Conservation (phyloP, 768 basidiomycete species). For the Suillus hirtellus region DNA sequence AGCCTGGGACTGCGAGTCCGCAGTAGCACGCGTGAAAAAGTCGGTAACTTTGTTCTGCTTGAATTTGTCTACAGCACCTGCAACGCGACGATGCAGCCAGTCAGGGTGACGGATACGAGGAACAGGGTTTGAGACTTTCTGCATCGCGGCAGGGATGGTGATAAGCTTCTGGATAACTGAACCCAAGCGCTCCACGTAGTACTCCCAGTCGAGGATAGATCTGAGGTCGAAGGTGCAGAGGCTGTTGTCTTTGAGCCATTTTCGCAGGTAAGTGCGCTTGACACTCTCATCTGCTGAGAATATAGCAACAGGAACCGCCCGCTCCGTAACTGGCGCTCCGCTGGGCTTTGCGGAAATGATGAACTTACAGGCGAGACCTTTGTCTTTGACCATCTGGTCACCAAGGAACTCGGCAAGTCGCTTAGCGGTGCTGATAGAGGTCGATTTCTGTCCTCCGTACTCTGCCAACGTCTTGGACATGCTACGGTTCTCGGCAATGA, state of each 20-base stretch:
- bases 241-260: slow-evolving; percentile 95
- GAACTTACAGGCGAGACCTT: slow-evolving; percentile 97
- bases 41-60: slow-evolving; percentile 97
- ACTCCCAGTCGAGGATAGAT: slow-evolving; percentile 95
- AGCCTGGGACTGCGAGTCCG: slow-evolving; percentile 14
- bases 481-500: slow-evolving; percentile 97
- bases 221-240: slow-evolving; percentile 87
- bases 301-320: slow-evolving; percentile 95
- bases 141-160: slow-evolving; percentile 98
- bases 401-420: slow-evolving; percentile 96
- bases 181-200: slow-evolving; percentile 96
- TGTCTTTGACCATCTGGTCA: slow-evolving; percentile 99
- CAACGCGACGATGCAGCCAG: slow-evolving; percentile 92
- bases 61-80: slow-evolving; percentile 90
- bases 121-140: slow-evolving; percentile 95
- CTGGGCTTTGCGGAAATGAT: slow-evolving; percentile 94
- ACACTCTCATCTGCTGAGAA: slow-evolving; percentile 94
- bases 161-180: slow-evolving; percentile 99
- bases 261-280: slow-evolving; percentile 87
- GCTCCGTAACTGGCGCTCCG: slow-evolving; percentile 94
- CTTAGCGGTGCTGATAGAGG: slow-evolving; percentile 94
- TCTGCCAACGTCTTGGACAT: slow-evolving; percentile 97
- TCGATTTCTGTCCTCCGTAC: slow-evolving; percentile 96
- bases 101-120: slow-evolving; percentile 96
- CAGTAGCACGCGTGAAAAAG: slow-evolving; percentile 60